Evolutionary conservation across 1,284 basidiomycete species (phyloP).

Genomic region (Ganoderma multipileum): DNA sequence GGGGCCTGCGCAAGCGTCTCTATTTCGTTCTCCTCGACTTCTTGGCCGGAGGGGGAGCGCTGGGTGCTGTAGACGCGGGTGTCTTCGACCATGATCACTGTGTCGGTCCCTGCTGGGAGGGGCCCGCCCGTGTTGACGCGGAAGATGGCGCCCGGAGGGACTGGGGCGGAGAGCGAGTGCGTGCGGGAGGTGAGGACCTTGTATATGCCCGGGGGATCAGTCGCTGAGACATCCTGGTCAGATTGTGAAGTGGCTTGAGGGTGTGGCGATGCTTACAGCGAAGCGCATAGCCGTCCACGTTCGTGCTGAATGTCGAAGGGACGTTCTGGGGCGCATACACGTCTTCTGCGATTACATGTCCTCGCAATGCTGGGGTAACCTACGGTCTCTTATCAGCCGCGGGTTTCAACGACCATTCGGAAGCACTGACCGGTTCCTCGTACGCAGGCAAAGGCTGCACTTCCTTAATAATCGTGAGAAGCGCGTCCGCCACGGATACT

Average conservation of each 20-base stretch:
- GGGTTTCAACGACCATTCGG: neutral
- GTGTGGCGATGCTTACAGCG: slow-evolving; percentile 52
- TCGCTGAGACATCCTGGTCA: slow-evolving; percentile 46
- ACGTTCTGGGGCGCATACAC: slow-evolving; percentile 70
- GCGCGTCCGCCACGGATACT: slow-evolving; percentile 70
- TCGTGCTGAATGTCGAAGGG: slow-evolving; percentile 73
- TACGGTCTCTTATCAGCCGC: slow-evolving; percentile 32
- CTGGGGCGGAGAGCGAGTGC: slow-evolving; percentile 44
- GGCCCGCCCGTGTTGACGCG: slow-evolving; percentile 84
- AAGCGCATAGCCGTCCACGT: slow-evolving; percentile 89
- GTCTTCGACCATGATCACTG: slow-evolving; percentile 93
- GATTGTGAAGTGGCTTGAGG: neutral
- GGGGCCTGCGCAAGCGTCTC: slow-evolving; percentile 70
- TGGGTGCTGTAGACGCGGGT: slow-evolving; percentile 70
- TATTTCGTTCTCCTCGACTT: slow-evolving; percentile 72
- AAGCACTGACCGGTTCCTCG: slow-evolving; percentile 41
- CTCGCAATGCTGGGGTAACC: slow-evolving; percentile 64
- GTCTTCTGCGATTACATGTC: slow-evolving; percentile 79
- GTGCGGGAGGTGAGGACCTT: slow-evolving; percentile 70
- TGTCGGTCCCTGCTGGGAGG: slow-evolving; percentile 75
- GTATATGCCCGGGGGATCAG: slow-evolving; percentile 69
- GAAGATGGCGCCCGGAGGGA: slow-evolving; percentile 66
- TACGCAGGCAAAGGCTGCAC: slow-evolving; percentile 47
- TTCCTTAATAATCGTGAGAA: slow-evolving; percentile 61
- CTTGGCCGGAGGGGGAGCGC: slow-evolving; percentile 36